Evolutionary conservation across 441 rosid genomes (phyloP).

Genomic region (Arabidopsis hybrid): DNA sequence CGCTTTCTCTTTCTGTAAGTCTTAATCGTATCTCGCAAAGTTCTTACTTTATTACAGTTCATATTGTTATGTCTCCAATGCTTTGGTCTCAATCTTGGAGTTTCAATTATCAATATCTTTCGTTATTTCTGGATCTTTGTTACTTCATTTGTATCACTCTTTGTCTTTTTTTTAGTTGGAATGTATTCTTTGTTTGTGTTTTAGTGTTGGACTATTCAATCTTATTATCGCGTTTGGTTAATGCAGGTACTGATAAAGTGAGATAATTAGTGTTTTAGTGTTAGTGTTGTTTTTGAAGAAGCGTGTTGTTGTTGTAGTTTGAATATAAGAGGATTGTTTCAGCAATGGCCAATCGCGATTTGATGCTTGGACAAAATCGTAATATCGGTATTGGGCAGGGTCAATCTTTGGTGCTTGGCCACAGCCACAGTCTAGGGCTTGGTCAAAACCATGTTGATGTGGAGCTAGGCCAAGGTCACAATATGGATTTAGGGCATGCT

Average conservation of each 20-base stretch:
- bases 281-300: slow-evolving; percentile 26
- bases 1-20: slow-evolving; percentile 29
- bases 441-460: slow-evolving; percentile 65
- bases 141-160: not conserved
- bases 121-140: not conserved
- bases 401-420: slow-evolving; percentile 73
- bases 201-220: slow-evolving; percentile 1
- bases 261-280: slow-evolving; percentile 37
- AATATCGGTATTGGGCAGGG: slow-evolving; percentile 69
- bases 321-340: slow-evolving; percentile 26
- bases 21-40: not conserved
- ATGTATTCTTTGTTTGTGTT: slow-evolving; percentile 6
- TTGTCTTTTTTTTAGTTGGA: not conserved
- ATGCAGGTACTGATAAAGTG: slow-evolving; percentile 37
- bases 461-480: slow-evolving; percentile 72
- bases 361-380: slow-evolving; percentile 76
- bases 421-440: slow-evolving; percentile 67
- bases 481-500: slow-evolving; percentile 68
- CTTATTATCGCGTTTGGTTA: slow-evolving; percentile 4
- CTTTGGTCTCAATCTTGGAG: not conserved
- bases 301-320: slow-evolving; percentile 5
- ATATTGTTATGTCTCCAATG: not conserved
- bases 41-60: not conserved
- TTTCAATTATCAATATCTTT: not conserved
- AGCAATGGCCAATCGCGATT: slow-evolving; percentile 85